Evolutionary conservation across 495 filamentous ascomycete species (phyloP).

Genomic region (Aspergillus haitiensis): DNA sequence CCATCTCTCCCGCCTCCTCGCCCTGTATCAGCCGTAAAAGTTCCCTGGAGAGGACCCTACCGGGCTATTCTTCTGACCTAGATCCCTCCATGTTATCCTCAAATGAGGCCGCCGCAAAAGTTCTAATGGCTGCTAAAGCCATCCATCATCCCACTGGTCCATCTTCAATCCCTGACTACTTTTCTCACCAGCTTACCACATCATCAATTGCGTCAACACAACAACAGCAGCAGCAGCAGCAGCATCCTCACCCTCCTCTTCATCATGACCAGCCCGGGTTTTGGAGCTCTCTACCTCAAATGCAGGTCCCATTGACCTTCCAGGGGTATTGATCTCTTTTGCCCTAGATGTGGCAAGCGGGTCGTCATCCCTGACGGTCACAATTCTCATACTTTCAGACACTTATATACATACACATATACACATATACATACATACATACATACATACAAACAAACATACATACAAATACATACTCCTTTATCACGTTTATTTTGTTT

Average conservation of each 20-base stretch:
- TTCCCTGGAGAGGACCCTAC: constrained; percentile 24
- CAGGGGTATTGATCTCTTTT: constrained; percentile 14
- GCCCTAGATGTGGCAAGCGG: neutral
- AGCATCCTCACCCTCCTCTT: too few relatives aligned
- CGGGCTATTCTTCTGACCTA: constrained; percentile 23
- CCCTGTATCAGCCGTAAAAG: constrained; percentile 23
- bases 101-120: constrained; percentile 11
- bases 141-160: constrained; percentile 6
- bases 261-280: constrained; percentile 2
- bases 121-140: constrained; percentile 6
- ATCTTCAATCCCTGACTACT: constrained; percentile 22
- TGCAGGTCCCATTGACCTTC: constrained; percentile 19
- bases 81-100: constrained; percentile 18
- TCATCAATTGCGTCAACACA: constrained; percentile 11
- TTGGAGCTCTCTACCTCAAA: constrained; percentile 18
- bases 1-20: constrained; percentile 23
- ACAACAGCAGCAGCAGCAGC: neutral
- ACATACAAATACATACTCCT: neutral
- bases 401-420: too few relatives aligned
- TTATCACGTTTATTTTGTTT: neutral
- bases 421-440: too few relatives aligned
- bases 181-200: constrained; percentile 19
- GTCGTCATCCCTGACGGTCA: neutral
- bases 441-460: too few relatives aligned
- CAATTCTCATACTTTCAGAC: too few relatives aligned